Percentiles rank a stretch among this genome's conserved stretches.
phyloP scores from a whole-genome alignment of 352 stramenopile genomes.

The Phytopythium kandeliae region DNA sequence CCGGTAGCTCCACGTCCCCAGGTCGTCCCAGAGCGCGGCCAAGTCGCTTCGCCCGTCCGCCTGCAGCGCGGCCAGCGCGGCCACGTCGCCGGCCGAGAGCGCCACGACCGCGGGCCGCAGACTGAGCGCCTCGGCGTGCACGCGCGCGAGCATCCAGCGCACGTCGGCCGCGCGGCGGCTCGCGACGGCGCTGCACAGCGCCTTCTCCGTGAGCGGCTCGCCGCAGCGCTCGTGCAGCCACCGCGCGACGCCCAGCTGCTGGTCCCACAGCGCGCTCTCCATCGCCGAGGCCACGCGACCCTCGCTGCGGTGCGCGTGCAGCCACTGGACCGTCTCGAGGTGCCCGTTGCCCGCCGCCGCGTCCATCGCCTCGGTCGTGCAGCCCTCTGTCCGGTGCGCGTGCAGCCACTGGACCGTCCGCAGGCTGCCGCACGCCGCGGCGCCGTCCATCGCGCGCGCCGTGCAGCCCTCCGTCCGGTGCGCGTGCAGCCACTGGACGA shows the following conservation, averaged over 20 bases:
- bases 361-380: no score
- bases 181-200: background rate
- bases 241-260: background rate
- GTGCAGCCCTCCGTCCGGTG: no score
- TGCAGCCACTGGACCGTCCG: no score
- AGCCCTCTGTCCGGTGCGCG: no score
- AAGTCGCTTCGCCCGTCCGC: background rate
- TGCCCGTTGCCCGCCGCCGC: no score
- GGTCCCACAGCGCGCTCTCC: background rate
- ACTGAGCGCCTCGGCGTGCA: background rate
- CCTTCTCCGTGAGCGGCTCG: background rate
- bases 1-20: background rate
- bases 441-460: no score
- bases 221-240: background rate
- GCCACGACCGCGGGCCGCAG: no score
- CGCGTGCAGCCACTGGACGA: no score
- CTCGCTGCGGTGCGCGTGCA: slow-evolving; percentile 54
- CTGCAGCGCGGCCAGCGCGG: background rate
- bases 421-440: no score
- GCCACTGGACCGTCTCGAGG: slow-evolving; percentile 47
- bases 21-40: background rate
- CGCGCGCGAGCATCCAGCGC: background rate
- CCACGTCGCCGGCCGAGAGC: background rate
- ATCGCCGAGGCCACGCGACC: slow-evolving; percentile 20
- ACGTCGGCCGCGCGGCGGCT: background rate